Evolutionary conservation across 148 eudicot genomes (phyloP).

Genomic region (Amaranthus palmeri): DNA sequence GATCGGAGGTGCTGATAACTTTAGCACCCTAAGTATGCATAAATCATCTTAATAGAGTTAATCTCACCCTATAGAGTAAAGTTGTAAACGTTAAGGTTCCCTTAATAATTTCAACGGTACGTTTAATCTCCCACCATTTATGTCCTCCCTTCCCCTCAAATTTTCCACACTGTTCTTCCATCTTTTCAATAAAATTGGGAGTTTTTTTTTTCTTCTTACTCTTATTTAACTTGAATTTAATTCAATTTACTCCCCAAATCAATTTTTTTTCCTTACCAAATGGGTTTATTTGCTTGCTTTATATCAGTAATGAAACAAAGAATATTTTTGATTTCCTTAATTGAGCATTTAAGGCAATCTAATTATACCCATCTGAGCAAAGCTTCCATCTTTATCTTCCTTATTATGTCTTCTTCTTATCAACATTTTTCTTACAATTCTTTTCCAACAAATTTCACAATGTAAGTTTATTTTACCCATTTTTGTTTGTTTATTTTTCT

Average conservation of each 20-base stretch:
- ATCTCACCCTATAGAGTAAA: too few species aligned
- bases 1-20: too few species aligned
- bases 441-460: slow-evolving; percentile 3
- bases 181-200: not conserved
- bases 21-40: too few species aligned
- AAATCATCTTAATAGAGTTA: too few species aligned
- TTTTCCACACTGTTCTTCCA: not conserved
- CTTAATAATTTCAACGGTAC: too few species aligned
- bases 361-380: slow-evolving; percentile 14
- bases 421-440: not conserved
- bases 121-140: not conserved
- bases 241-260: not conserved
- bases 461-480: not conserved
- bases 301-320: not conserved
- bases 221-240: not conserved
- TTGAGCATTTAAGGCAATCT: slow-evolving; percentile 24
- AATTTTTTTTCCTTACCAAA: not conserved
- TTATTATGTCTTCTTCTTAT: not conserved
- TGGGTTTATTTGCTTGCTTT: not conserved
- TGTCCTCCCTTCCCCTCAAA: slow-evolving; percentile 14
- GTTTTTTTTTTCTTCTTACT: not conserved
- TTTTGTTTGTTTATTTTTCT: not conserved
- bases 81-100: too few species aligned
- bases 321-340: slow-evolving; percentile 12
- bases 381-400: slow-evolving; percentile 14